phyloP scores from a whole-genome alignment of 2,329 filamentous ascomycete genomes.

The Trichophyton equinum region DNA sequence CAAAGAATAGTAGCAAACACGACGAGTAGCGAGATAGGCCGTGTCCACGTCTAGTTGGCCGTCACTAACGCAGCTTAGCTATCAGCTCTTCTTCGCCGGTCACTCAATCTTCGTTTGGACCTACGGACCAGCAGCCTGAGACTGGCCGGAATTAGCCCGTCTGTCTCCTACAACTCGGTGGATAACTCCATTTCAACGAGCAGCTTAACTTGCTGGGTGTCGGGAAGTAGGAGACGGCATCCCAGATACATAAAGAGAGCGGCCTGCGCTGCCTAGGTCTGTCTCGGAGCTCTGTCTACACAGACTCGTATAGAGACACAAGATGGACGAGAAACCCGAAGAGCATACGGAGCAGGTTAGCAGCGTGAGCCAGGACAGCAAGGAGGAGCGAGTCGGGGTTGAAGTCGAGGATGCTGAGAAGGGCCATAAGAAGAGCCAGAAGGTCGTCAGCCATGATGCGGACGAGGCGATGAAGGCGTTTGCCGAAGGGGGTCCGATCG shows the following conservation, averaged over 20 bases:
- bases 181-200: neutral
- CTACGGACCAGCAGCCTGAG: no score
- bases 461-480: constrained; percentile 51
- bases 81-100: neutral
- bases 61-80: neutral
- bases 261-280: neutral
- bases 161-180: neutral
- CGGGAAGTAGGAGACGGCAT: neutral
- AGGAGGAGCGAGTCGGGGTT: neutral
- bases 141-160: neutral
- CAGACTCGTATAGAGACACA: neutral
- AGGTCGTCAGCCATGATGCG: constrained; percentile 37
- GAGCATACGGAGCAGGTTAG: neutral
- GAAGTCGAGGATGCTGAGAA: neutral
- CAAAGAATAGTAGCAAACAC: neutral
- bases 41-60: neutral
- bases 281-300: neutral
- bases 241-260: neutral
- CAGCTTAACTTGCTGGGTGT: neutral
- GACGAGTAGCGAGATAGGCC: neutral
- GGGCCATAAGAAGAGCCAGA: neutral
- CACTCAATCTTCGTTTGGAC: no score
- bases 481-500: constrained; percentile 38
- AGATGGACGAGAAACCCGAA: neutral
- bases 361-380: neutral